These are phyloP conservation scores for Spatholobus suberectus DNA, from an alignment of 306 rosid genomes.

Conservation along the genomic window DNA sequence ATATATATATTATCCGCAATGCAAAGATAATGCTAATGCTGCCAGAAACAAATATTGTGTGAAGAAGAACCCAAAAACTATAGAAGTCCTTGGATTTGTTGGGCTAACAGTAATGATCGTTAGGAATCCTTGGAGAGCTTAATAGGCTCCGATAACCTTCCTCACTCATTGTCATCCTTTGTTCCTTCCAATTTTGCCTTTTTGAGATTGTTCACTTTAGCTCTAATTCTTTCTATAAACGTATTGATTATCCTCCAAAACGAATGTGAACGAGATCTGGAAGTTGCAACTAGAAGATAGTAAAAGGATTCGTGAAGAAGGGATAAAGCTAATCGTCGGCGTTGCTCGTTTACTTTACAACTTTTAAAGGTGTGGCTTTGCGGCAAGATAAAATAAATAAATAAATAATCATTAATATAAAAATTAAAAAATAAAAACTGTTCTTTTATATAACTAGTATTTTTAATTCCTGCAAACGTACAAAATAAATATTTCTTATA, in stretches of 20 bases:
- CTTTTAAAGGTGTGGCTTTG: not conserved
- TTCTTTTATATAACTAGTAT: too few relatives aligned
- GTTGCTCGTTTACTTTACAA: not conserved
- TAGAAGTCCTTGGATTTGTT: not conserved
- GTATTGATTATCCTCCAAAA: not conserved
- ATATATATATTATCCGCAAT: not conserved
- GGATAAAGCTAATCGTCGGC: conserved; percentile 5
- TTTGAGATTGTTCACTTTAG: not conserved
- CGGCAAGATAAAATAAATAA: not conserved
- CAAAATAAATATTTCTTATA: too few relatives aligned
- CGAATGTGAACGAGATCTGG: conserved; percentile 34
- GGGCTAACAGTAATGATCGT: not conserved
- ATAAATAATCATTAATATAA: not conserved
- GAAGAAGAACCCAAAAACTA: not conserved
- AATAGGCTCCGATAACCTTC: not conserved
- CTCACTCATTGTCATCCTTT: not conserved
- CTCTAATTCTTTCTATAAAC: not conserved
- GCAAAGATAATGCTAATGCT: not conserved
- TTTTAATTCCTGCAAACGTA: too few relatives aligned
- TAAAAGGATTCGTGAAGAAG: not conserved
- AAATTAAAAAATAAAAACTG: too few relatives aligned
- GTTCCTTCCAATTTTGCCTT: not conserved
- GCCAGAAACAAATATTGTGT: not conserved
- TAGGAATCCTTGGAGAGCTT: not conserved
- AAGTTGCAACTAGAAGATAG: not conserved